Evolutionary conservation across 768 basidiomycete genomes (phyloP), one percentile per base, ranked within the genome.

Genomic region (Strobilomyces confusus): DNA sequence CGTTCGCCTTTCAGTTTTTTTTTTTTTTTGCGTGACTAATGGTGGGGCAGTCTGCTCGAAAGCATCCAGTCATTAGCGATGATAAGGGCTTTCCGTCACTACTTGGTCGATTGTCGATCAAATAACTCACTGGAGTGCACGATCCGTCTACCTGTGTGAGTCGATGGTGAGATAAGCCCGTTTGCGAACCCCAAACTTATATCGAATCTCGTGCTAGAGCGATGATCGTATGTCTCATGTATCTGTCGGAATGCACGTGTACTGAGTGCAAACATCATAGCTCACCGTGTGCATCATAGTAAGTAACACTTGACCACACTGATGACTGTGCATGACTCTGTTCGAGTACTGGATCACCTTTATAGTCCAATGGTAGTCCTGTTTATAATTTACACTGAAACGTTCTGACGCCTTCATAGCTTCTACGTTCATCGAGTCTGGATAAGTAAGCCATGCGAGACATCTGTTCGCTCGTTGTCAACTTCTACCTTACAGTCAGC

Each of bases 381-480:
- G 22, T 17, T 29, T 34, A 3, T 9, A n/a, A 12, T 34, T 4
- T 34, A 12, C 11, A 19, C 25, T 41, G 30, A 32, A 30, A 2
- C 4, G 3, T 42, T 17, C 54, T 57, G 14, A 61, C 15, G 1
- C 0, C 2, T 8, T 23, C 11, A 41, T 40, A 67, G 65, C 48
- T 65, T 65, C 32, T 66, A 66, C 23, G 51, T 52, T 22, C 65
- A 65, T 23, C 63, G 62, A 34, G 59, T 66, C 19, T 67, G 62
- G 62, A 64, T 65, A 56, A 66, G 63, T 65, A 41, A 40, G 63
- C 38, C n/a, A n/a, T n/a, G n/a, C n/a, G n/a, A n/a, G 13, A 9
- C 14, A 20, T 15, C 13, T 1, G 15, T 22, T 30, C 15, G 8
- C 20, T 19, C 6, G 4, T 3, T 41, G 2, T 9, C 8, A 37